Percentiles rank a stretch among this genome's conserved stretches.
Evolutionary conservation across 140 eudicot species (phyloP).

Genomic region (Cichorium intybus): DNA sequence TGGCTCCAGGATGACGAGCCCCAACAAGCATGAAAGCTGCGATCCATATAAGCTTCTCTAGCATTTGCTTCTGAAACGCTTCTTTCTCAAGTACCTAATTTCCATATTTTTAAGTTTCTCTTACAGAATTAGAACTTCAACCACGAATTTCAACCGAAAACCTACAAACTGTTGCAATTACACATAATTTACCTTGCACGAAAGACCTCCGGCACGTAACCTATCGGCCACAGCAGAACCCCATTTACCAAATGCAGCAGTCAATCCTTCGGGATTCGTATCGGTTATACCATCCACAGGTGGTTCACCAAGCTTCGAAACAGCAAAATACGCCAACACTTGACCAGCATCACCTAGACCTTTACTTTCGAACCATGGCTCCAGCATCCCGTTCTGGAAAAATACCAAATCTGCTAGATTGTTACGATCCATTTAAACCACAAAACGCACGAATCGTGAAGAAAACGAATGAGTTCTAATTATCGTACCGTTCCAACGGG

Average conservation of each 20-base stretch:
- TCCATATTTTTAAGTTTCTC: background rate
- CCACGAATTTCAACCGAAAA: constrained; percentile 2
- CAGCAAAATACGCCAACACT: constrained; percentile 94
- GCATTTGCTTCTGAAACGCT: constrained; percentile 89
- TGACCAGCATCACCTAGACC: constrained; percentile 80
- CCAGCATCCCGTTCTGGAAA: constrained; percentile 99
- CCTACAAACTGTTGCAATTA: too few species aligned
- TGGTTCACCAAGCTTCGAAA: constrained; percentile 92
- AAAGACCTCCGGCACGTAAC: constrained; percentile 79
- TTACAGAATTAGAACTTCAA: background rate
- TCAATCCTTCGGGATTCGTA: constrained; percentile 87
- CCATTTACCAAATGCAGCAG: constrained; percentile 96
- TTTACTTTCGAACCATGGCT: constrained; percentile 94
- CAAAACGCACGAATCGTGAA: background rate
- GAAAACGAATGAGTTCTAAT: background rate
- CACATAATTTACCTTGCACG: constrained; percentile 67
- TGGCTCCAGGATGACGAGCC: constrained; percentile 96
- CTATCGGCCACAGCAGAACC: constrained; percentile 85
- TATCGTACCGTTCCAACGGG: constrained; percentile 87
- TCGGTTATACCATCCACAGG: constrained; percentile 93
- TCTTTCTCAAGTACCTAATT: constrained; percentile 85
- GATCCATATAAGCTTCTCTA: constrained; percentile 98
- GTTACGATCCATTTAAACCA: constrained; percentile 44
- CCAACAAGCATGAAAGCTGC: constrained; percentile 98
- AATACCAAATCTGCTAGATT: constrained; percentile 98